Conservation (phyloP, 2,329 filamentous ascomycete species). For the Coniochaeta sp. region DNA sequence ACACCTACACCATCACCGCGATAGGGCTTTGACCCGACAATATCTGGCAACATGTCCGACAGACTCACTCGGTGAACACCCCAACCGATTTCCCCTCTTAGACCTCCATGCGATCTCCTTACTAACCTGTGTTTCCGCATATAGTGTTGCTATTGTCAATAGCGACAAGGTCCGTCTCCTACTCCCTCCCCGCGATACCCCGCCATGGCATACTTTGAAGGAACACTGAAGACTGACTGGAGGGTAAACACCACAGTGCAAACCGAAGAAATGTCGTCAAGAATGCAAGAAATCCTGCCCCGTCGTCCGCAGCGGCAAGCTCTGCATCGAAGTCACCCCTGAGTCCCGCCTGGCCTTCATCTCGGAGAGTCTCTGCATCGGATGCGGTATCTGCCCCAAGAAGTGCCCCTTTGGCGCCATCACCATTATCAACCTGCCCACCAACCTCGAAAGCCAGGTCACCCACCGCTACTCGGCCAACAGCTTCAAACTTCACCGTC, state of each 20-base stretch:
- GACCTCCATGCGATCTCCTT: conserved; percentile 1
- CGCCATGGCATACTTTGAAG: conserved; percentile 18
- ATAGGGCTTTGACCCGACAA: not conserved
- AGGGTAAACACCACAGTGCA: conserved; percentile 56
- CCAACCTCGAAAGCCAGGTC: conserved; percentile 96
- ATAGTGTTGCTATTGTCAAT: conserved; percentile 97
- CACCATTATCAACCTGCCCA: conserved; percentile 99
- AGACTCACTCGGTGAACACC: conserved; percentile 83
- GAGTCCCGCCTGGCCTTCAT: conserved; percentile 96
- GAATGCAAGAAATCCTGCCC: conserved; percentile 99
- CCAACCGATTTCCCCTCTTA: not conserved
- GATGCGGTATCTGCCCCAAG: conserved; percentile 99
- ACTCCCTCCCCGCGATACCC: conserved; percentile 28
- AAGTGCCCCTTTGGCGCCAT: conserved; percentile 99
- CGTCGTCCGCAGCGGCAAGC: conserved; percentile 91
- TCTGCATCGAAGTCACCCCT: conserved; percentile 75
- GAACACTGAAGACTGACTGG: conserved; percentile 16
- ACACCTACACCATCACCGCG: not conserved
- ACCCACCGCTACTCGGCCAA: conserved; percentile 99
- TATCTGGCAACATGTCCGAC: conserved; percentile 62
- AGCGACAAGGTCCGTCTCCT: conserved; percentile 74
- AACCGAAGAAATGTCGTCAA: conserved; percentile 96
- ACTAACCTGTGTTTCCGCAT: conserved; percentile 18
- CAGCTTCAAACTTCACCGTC: conserved; percentile 97
- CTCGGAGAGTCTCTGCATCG: conserved; percentile 91